Conservation (phyloP, 2,329 filamentous ascomycete species). For the Bipolaris zeicola region DNA sequence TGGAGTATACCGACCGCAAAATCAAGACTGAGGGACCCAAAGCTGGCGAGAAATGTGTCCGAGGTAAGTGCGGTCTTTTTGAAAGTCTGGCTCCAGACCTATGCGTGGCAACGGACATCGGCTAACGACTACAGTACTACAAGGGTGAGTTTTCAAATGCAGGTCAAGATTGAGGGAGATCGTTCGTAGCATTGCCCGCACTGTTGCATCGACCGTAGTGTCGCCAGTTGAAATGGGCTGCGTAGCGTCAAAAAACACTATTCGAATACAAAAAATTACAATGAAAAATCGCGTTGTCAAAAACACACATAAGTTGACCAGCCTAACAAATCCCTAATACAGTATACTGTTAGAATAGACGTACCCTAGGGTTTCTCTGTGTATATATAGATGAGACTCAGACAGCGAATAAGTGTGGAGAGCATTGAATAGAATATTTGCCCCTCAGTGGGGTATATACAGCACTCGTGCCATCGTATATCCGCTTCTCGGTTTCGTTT, state of each 20-base stretch:
- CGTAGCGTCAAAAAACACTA: background rate
- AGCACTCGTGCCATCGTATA: too few species aligned
- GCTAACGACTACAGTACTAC: slow-evolving; percentile 36
- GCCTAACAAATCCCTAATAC: background rate
- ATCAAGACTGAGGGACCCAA: slow-evolving; percentile 33
- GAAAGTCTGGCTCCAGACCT: slow-evolving; percentile 30
- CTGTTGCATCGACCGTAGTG: background rate
- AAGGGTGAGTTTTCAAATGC: slow-evolving; percentile 35
- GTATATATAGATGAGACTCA: background rate
- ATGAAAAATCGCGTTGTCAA: background rate
- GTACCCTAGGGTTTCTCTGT: background rate
- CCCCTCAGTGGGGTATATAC: too few species aligned
- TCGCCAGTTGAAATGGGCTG: background rate
- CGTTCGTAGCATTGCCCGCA: background rate
- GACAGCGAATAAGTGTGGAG: background rate
- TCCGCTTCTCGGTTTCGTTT: too few species aligned
- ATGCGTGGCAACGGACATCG: background rate
- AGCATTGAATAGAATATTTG: too few species aligned
- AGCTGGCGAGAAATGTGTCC: slow-evolving; percentile 41
- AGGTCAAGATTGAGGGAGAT: slow-evolving; percentile 21
- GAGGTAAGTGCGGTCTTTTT: slow-evolving; percentile 46
- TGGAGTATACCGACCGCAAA: slow-evolving; percentile 61
- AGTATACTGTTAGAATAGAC: background rate
- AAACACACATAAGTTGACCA: too few species aligned
- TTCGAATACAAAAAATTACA: background rate